These are phyloP conservation scores for Rhypophila decipiens DNA, from an alignment of 495 filamentous ascomycete genomes.

Conservation along the genomic window DNA sequence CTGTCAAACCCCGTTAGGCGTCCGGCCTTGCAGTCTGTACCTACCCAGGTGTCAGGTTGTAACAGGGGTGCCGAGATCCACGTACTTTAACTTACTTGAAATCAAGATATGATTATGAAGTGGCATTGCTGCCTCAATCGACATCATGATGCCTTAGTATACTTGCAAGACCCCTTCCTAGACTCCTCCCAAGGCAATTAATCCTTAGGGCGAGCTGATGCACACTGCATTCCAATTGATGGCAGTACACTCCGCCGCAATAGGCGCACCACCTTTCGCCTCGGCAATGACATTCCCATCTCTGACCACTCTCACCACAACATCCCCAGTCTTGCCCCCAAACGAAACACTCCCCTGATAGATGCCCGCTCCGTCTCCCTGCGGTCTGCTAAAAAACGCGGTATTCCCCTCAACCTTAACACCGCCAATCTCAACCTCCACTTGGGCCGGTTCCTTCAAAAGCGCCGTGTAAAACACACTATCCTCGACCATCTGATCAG, in stretches of 20 bases:
- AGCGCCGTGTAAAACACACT: slow-evolving; percentile 19
- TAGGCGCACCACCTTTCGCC: slow-evolving; percentile 10
- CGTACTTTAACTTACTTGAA: too few relatives aligned
- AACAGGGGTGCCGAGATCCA: too few relatives aligned
- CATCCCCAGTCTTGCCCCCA: slow-evolving; percentile 11
- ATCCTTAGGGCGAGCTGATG: background rate
- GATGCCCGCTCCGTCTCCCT: slow-evolving; percentile 11
- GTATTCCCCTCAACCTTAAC: slow-evolving; percentile 2
- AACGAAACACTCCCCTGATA: slow-evolving; percentile 18
- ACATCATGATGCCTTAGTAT: too few relatives aligned
- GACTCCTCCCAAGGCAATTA: too few relatives aligned
- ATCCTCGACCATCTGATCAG: slow-evolving; percentile 14
- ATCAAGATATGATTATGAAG: too few relatives aligned
- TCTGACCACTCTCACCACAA: slow-evolving; percentile 12
- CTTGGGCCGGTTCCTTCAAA: slow-evolving; percentile 10
- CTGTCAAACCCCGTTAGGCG: too few relatives aligned
- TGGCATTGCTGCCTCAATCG: too few relatives aligned
- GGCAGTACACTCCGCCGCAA: slow-evolving; percentile 7
- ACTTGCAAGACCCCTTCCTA: too few relatives aligned
- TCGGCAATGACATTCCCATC: slow-evolving; percentile 4
- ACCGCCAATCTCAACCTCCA: slow-evolving; percentile 14
- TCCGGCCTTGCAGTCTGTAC: too few relatives aligned
- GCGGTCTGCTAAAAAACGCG: slow-evolving; percentile 3
- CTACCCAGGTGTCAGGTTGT: too few relatives aligned
- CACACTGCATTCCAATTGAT: slow-evolving; percentile 21